phyloP scores from a whole-genome alignment of 768 basidiomycete species.

The Amanita rubescens region DNA sequence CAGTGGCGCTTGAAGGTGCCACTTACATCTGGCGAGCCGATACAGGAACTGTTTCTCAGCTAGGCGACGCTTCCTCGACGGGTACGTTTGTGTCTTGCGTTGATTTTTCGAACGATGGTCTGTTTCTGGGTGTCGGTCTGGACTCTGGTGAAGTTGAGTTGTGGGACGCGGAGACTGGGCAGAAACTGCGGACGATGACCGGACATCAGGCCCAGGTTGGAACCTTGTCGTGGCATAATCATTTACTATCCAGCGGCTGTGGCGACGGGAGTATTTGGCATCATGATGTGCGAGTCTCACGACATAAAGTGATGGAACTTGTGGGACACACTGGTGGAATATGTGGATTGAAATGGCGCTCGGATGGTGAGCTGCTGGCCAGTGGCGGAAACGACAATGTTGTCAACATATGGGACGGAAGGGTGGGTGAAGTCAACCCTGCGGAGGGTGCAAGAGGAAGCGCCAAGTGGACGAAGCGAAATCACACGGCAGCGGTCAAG shows the following conservation, averaged over 20 bases:
- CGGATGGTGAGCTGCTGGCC: conserved; percentile 84
- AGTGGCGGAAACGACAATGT: conserved; percentile 98
- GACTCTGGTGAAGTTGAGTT: conserved; percentile 85
- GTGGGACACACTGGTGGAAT: conserved; percentile 89
- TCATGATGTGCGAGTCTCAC: conserved; percentile 84
- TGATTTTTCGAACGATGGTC: conserved; percentile 74
- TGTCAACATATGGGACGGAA: conserved; percentile 95
- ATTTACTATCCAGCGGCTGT: conserved; percentile 83
- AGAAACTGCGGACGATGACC: conserved; percentile 83
- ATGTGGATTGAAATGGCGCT: conserved; percentile 85
- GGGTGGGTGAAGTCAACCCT: conserved; percentile 45
- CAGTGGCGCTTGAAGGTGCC: conserved; percentile 79
- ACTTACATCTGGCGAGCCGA: conserved; percentile 96
- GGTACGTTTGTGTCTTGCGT: conserved; percentile 71
- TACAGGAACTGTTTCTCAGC: conserved; percentile 71
- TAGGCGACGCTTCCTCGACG: conserved; percentile 62
- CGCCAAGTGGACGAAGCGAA: conserved; percentile 87
- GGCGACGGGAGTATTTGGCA: conserved; percentile 95
- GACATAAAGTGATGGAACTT: conserved; percentile 87
- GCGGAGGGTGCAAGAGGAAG: conserved; percentile 42
- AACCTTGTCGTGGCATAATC: conserved; percentile 79
- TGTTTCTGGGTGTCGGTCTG: conserved; percentile 75
- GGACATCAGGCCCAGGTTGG: conserved; percentile 85
- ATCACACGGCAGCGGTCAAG: conserved; percentile 86
- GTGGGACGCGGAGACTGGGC: conserved; percentile 82